These are phyloP conservation scores for Scedosporium boydii DNA, from an alignment of 2,329 filamentous ascomycete genomes.

Conservation along the genomic window DNA sequence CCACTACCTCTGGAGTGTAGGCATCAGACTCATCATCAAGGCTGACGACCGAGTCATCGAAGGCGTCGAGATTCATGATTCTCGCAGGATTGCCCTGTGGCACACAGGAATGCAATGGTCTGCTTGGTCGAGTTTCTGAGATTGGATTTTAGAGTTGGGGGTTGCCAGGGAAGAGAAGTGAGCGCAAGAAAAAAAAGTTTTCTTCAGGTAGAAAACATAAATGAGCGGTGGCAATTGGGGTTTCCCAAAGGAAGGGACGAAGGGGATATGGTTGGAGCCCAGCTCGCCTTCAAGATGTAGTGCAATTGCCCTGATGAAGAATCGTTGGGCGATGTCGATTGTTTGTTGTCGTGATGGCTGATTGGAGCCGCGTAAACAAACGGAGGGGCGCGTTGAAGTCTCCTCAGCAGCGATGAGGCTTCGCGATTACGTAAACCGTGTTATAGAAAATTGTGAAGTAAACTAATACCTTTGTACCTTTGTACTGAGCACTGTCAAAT, in stretches of 20 bases:
- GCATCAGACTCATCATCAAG: slow-evolving; percentile 23
- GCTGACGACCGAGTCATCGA: slow-evolving; percentile 35
- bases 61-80: slow-evolving; percentile 45
- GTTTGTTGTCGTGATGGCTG: neutral
- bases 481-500: no score
- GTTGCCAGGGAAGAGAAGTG: neutral
- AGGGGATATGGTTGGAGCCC: neutral
- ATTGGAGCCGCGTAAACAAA: slow-evolving; percentile 4
- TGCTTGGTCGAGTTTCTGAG: neutral
- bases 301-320: neutral
- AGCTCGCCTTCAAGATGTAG: neutral
- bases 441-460: neutral
- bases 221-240: neutral
- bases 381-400: slow-evolving; percentile 2
- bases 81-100: neutral
- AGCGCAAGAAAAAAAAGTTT: neutral
- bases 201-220: neutral
- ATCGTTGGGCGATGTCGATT: neutral
- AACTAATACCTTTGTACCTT: no score
- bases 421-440: neutral
- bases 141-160: neutral
- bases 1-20: slow-evolving; percentile 49
- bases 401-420: neutral
- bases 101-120: neutral
- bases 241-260: neutral